Evolutionary conservation across 352 stramenopile species (phyloP).

Genomic region (Pythium rhizo-oryzae): DNA sequence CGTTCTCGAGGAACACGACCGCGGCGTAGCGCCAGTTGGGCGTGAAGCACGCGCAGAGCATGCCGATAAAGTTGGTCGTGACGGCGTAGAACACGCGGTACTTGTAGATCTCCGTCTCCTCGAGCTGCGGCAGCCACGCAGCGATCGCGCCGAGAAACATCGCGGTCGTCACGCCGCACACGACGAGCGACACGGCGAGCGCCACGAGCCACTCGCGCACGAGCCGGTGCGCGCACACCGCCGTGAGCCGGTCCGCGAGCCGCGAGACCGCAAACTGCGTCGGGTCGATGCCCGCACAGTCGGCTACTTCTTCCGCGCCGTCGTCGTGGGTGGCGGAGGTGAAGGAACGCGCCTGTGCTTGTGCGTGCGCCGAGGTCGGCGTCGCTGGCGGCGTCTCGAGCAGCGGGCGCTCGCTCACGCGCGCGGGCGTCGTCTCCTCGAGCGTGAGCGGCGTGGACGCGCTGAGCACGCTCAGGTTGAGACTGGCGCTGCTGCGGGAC

Average conservation of each 20-base stretch:
- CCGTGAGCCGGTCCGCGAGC: constrained; percentile 6
- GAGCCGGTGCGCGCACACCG: constrained; percentile 18
- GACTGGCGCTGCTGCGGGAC: constrained; percentile 1
- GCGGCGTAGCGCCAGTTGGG: constrained; percentile 52
- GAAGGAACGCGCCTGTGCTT: too few species aligned
- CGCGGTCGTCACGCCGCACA: constrained; percentile 35
- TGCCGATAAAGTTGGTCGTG: constrained; percentile 31
- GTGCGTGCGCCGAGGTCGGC: too few species aligned
- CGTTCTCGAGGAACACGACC: constrained; percentile 49
- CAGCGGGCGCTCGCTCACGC: background rate
- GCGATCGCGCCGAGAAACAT: constrained; percentile 38
- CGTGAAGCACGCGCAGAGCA: constrained; percentile 52
- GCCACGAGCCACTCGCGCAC: constrained; percentile 53
- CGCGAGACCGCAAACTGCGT: constrained; percentile 18
- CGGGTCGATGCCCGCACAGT: constrained; percentile 10
- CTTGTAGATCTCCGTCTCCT: constrained; percentile 53
- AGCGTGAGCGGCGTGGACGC: background rate
- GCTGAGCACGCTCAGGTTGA: background rate
- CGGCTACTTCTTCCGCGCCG: background rate
- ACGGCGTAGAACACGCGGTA: constrained; percentile 51
- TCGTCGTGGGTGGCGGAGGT: background rate
- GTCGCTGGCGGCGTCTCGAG: constrained; percentile 6
- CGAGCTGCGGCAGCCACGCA: constrained; percentile 34
- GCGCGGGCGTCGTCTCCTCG: background rate
- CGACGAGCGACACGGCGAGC: constrained; percentile 33